Base-by-base conservation (phyloP, 257 asterid genomes). In the Nicotiana benthamiana region DNA sequence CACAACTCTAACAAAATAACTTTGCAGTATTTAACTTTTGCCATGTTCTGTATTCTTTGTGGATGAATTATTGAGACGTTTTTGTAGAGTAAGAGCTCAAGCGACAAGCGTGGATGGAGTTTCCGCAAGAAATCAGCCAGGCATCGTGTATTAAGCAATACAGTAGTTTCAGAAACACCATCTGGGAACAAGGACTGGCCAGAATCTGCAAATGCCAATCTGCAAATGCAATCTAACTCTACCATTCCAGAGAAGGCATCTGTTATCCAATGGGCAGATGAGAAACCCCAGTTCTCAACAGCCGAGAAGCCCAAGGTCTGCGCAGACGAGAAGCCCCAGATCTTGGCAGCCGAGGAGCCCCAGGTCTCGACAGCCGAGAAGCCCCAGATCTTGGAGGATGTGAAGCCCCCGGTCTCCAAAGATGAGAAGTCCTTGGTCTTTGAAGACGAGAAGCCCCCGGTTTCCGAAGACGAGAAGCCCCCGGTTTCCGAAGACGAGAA, bases 101-200 rank as follows among this genome's bases (percentile, higher is more conserved):
- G 91, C 78, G 99, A 92, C 82, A 89, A 88, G 79, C 93, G 94
- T 76, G 91, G 93, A n/a, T 93, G 99, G 99, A 93, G 97, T 87
- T 93, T 95, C 79, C 89, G 96, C 83, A 95, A 93, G 91, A 91
- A 86, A 86, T 93, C 99, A 36, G 90, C 92, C 12, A 90, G 92
- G 74, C 97, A 92, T 83, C 93, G 97, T 54, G 90, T 90, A 46
- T 84, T 93, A 88, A 93, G 91, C 85, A 91, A 92, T 88, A 85
- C 88, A 57, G 94, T 75, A 82, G 75, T 80, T 82, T 88, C 94
- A 83, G 98, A 94, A 87, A 68, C 88, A 61, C 85, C 92, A 80
- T 82, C 92, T 54, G 97, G 36, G 40, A 89, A 85, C 85, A 95
- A 93, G 88, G 88, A 84, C 68, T 78, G 88, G 80, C 86, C 88